These are phyloP conservation scores for Botrytis porri DNA, from an alignment of 2,329 filamentous ascomycete genomes.

Conservation along the genomic window DNA sequence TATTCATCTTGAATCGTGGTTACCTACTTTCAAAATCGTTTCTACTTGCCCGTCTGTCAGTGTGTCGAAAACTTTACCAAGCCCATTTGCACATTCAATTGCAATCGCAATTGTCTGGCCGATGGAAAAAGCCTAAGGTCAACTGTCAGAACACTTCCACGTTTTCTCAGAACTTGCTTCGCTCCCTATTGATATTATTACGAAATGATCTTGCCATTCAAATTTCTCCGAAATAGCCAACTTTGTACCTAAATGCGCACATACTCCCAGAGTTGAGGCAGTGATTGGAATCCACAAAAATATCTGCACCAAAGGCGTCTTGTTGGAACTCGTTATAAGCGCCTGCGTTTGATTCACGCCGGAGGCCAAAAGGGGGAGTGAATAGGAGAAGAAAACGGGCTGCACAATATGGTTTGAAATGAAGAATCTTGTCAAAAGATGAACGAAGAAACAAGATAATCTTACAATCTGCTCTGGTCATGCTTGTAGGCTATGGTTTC, in stretches of 20 bases:
- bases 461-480: background rate
- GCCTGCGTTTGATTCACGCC: background rate
- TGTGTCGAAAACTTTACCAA: constrained; percentile 9
- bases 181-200: constrained; percentile 8
- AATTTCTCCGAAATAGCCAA: background rate
- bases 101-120: constrained; percentile 12
- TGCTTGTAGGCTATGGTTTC: background rate
- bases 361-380: background rate
- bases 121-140: constrained; percentile 5
- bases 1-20: background rate
- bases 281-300: constrained; percentile 8
- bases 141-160: background rate
- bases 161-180: background rate
- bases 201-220: background rate
- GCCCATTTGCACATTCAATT: constrained; percentile 18
- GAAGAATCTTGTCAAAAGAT: background rate
- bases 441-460: background rate
- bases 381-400: background rate
- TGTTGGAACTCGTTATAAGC: background rate
- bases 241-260: background rate
- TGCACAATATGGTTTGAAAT: background rate
- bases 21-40: constrained; percentile 9
- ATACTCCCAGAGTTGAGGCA: background rate
- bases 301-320: constrained; percentile 12
- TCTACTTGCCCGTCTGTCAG: background rate